These are phyloP conservation scores for Tremellales sp. DNA, from an alignment of 1,284 basidiomycete genomes.

Conservation along the genomic window DNA sequence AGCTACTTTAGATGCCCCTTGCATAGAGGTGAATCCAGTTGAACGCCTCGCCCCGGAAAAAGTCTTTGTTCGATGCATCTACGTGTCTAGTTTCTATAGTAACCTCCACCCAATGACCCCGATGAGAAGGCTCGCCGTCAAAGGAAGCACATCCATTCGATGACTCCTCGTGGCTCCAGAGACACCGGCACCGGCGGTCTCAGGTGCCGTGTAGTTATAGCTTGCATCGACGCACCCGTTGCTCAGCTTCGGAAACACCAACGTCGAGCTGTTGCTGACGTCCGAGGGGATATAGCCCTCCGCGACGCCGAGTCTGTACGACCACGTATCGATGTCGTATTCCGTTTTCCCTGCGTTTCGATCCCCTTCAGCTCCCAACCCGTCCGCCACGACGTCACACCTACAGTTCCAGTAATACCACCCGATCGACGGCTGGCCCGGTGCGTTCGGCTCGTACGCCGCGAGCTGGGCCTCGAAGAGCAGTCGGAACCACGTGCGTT, in stretches of 20 bases:
- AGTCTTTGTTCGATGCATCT: too few relatives aligned
- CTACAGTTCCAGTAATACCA: slow-evolving; percentile 39
- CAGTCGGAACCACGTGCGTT: slow-evolving; percentile 38
- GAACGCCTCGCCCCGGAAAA: too few relatives aligned
- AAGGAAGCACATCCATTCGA: too few relatives aligned
- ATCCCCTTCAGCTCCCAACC: neutral
- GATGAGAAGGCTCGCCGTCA: too few relatives aligned
- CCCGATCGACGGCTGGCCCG: slow-evolving; percentile 20
- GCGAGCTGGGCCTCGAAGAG: slow-evolving; percentile 41
- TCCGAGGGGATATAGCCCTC: slow-evolving; percentile 37
- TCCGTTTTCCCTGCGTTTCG: slow-evolving; percentile 26
- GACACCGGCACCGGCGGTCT: neutral
- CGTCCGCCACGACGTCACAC: slow-evolving; percentile 3
- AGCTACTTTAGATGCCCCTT: too few relatives aligned
- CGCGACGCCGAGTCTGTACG: slow-evolving; percentile 17
- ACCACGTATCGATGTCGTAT: slow-evolving; percentile 36
- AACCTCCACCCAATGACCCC: too few relatives aligned
- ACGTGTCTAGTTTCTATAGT: too few relatives aligned
- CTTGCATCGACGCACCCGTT: slow-evolving; percentile 37
- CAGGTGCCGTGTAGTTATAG: slow-evolving; percentile 34
- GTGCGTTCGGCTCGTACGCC: slow-evolving; percentile 27
- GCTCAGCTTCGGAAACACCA: slow-evolving; percentile 29
- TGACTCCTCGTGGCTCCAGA: too few relatives aligned
- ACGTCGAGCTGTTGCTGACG: slow-evolving; percentile 31
- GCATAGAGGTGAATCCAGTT: too few relatives aligned